Conservation (phyloP, 768 basidiomycete genomes). For the Pholiota conissans region DNA sequence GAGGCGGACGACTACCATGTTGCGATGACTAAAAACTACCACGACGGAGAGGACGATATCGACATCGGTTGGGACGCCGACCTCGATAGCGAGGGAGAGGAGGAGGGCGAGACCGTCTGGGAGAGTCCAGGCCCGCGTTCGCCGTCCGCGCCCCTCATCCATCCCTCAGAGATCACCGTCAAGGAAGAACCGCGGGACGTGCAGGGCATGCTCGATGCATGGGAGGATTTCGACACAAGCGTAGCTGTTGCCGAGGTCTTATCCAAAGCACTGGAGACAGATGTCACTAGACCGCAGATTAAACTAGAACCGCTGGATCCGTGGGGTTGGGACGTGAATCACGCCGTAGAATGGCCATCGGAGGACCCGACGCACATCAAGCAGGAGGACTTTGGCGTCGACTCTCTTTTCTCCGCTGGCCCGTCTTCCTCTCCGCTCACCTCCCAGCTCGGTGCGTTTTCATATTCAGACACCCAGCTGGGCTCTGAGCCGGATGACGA, state of each 20-base stretch:
- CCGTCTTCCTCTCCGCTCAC: slow-evolving; percentile 25
- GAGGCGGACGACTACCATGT: slow-evolving; percentile 53
- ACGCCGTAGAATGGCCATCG: slow-evolving; percentile 28
- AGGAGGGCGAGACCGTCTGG: slow-evolving; percentile 59
- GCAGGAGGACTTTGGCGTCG: slow-evolving; percentile 47
- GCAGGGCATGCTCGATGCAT: slow-evolving; percentile 64
- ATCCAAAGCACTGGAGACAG: slow-evolving; percentile 34
- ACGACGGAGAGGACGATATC: slow-evolving; percentile 31
- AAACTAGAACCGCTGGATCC: slow-evolving; percentile 45
- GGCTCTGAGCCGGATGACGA: slow-evolving; percentile 14
- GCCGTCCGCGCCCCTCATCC: slow-evolving; percentile 51
- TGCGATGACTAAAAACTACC: slow-evolving; percentile 41
- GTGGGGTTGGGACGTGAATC: slow-evolving; percentile 45
- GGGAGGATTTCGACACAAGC: slow-evolving; percentile 61
- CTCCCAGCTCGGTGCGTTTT: slow-evolving; percentile 26
- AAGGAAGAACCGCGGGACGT: slow-evolving; percentile 66
- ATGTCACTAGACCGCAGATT: slow-evolving; percentile 28
- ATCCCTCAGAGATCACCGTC: slow-evolving; percentile 36
- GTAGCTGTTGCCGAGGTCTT: slow-evolving; percentile 44
- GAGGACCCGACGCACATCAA: slow-evolving; percentile 40
- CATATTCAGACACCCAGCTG: slow-evolving; percentile 25
- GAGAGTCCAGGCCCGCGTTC: slow-evolving; percentile 67
- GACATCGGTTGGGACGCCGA: slow-evolving; percentile 42
- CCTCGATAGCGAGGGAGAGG: slow-evolving; percentile 57
- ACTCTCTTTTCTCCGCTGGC: slow-evolving; percentile 31